Evolutionary conservation across 2,329 filamentous ascomycete genomes (phyloP), one percentile per base, ranked within the genome.

Genomic region (Ceratocystis albifundus): DNA sequence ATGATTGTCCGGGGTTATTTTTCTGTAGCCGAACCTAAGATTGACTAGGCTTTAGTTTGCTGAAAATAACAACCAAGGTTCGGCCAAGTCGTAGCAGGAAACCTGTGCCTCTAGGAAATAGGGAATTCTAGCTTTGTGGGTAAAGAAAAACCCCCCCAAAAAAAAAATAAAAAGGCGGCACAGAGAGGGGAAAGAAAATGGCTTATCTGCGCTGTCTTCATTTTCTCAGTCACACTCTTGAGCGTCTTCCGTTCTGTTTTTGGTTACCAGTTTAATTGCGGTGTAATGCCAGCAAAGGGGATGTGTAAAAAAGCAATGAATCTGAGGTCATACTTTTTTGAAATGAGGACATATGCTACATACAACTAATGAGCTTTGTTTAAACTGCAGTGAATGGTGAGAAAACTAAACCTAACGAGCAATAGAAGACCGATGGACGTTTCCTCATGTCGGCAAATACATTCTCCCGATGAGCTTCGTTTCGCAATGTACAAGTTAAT

Each of bases 1-100:
- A 36, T 36, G 8, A 36, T 36, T 2, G 32, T 10, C 32, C 32
- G 32, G 32, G 7, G 32, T 36, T 36, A 10, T 36, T 36, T 36
- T 36, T 36, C 32, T 36, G 32, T 10, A 36, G 32, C 7, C 32
- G 10, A 36, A 10, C 10, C 32, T 2, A 36, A 36, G 32, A 36
- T 36, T 36, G 32, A 36, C 32, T 8, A 36, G 32, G 8, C 32
- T 10, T 36, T 36, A 53, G 53, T 32, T 25, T 20, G 1, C 53
- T 32, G 53, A 57, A 57, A 57, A 57, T 57, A 57, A 57, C 53
- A 57, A n/a, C 12, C 53, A 30, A 30, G 53, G n/a, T n/a, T 22
- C 12, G 20, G 53, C 8, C 25, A 57, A 32, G 53, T n/a, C 17
- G 2, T 57, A 2, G 25, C 15, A 7, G 12, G 25, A 57, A 32